These are phyloP conservation scores for Phragmites australis DNA, from an alignment of 176 grass and related monocot genomes.

Conservation along the genomic window DNA sequence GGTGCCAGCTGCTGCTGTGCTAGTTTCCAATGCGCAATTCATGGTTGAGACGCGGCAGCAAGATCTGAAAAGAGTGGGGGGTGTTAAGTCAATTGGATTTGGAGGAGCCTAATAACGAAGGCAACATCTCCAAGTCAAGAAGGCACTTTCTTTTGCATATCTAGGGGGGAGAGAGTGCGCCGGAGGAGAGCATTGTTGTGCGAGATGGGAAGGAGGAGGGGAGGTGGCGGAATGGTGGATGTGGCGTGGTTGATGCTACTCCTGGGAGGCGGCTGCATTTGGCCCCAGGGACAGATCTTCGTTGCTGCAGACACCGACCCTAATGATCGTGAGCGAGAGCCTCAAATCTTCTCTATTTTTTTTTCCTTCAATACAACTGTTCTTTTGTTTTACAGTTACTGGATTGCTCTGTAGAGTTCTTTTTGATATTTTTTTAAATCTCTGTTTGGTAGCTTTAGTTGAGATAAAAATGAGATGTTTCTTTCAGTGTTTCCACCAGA, in stretches of 20 bases:
- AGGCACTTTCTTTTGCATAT: slow-evolving; percentile 21
- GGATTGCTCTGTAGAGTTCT: neutral
- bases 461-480: neutral
- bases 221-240: slow-evolving; percentile 33
- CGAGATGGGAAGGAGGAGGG: slow-evolving; percentile 20
- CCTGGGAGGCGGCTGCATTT: slow-evolving; percentile 39
- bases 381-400: neutral
- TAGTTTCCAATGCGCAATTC: slow-evolving; percentile 32
- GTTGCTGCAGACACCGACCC: slow-evolving; percentile 51
- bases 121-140: neutral
- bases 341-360: neutral
- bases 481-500: slow-evolving; percentile 7
- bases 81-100: neutral
- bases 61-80: neutral
- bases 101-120: neutral
- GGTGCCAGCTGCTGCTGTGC: slow-evolving; percentile 47
- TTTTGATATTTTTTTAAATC: too few relatives aligned
- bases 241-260: slow-evolving; percentile 22
- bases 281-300: slow-evolving; percentile 39
- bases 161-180: neutral
- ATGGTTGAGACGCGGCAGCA: slow-evolving; percentile 13
- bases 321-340: slow-evolving; percentile 43
- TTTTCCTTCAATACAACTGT: neutral
- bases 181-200: neutral
- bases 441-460: neutral